Evolutionary conservation across 768 basidiomycete species (phyloP).

Genomic region (Lentinus tigrinus): DNA sequence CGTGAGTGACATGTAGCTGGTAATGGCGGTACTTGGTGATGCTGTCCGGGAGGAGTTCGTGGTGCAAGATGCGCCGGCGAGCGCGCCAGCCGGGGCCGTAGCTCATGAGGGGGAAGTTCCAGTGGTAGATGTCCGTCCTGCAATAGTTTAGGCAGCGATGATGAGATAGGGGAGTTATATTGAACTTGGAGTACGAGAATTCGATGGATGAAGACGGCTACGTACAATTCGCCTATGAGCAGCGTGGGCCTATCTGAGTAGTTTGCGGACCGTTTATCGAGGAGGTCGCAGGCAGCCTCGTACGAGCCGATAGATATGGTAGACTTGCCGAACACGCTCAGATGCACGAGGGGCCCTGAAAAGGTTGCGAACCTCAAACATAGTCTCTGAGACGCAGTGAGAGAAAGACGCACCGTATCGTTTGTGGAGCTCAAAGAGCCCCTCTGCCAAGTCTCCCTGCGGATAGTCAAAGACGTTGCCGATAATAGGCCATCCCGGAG

Average conservation of each 20-base stretch:
- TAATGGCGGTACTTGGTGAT: neutral
- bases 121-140: neutral
- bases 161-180: no score
- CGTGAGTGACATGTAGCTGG: neutral
- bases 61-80: neutral
- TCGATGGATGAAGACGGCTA: no score
- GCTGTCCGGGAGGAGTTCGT: neutral
- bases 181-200: no score
- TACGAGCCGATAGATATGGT: conserved; percentile 37
- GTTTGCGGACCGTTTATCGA: conserved; percentile 40
- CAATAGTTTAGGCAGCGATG: neutral
- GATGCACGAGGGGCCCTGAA: conserved; percentile 20
- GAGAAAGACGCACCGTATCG: neutral
- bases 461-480: conserved; percentile 8
- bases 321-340: conserved; percentile 11
- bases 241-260: conserved; percentile 35
- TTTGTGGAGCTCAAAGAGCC: neutral
- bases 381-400: neutral
- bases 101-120: neutral
- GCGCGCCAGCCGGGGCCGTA: conserved; percentile 2
- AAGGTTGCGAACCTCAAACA: conserved; percentile 27
- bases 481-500: conserved; percentile 2
- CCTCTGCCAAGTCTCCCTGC: neutral
- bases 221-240: neutral
- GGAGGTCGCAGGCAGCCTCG: conserved; percentile 36